Evolutionary conservation across 108 stramenopile species (phyloP).

Genomic region (Fragilariopsis cylindrus): DNA sequence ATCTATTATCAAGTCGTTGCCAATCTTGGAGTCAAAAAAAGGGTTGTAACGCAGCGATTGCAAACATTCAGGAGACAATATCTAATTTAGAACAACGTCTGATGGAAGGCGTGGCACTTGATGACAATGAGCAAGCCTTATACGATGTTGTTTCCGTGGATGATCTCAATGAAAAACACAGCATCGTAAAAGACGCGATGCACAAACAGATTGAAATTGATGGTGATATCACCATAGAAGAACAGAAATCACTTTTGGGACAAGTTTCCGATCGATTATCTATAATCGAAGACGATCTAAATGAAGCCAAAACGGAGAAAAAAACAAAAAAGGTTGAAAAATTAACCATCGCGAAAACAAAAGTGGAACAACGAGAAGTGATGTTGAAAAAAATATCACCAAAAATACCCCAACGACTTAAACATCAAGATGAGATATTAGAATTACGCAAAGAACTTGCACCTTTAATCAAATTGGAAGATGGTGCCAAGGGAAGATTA

Average conservation of each 20-base stretch:
- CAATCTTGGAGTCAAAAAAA: constrained; percentile 89
- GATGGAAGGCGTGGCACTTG: constrained; percentile 66
- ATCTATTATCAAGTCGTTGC: constrained; percentile 58
- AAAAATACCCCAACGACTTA: constrained; percentile 52
- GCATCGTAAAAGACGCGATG: constrained; percentile 56
- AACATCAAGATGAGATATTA: constrained; percentile 60
- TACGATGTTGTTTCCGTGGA: constrained; percentile 71
- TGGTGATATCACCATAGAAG: constrained; percentile 55
- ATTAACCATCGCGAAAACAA: constrained; percentile 36
- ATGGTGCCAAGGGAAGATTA: constrained; percentile 61
- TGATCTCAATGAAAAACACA: constrained; percentile 66
- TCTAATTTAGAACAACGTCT: constrained; percentile 76
- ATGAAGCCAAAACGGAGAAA: constrained; percentile 46
- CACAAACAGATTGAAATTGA: constrained; percentile 66
- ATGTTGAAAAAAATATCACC: constrained; percentile 42
- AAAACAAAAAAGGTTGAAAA: constrained; percentile 66
- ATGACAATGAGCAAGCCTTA: constrained; percentile 78
- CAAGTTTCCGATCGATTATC: constrained; percentile 70
- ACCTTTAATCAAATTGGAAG: constrained; percentile 65
- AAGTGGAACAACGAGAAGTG: constrained; percentile 58
- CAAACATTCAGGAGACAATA: constrained; percentile 47
- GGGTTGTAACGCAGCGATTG: constrained; percentile 51
- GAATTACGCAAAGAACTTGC: constrained; percentile 58
- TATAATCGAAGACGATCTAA: constrained; percentile 53
- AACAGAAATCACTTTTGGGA: constrained; percentile 49